A percentile compares a stretch with the other conserved stretches of the same genome.
Conservation (phyloP, 129 eudicot genomes). For the Arctium lappa region DNA sequence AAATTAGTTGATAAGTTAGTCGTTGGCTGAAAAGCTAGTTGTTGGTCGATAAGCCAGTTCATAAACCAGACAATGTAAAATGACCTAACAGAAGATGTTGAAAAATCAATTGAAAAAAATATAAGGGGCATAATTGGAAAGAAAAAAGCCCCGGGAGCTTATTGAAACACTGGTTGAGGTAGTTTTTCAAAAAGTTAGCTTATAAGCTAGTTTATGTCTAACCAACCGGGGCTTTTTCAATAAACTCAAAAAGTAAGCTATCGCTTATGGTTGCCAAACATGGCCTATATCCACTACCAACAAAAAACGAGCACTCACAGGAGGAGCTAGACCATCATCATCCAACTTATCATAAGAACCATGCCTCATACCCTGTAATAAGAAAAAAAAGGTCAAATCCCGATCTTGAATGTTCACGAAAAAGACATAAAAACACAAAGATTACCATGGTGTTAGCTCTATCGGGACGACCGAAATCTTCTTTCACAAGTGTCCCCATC, state of each 20-base stretch:
- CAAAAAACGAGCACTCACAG: constrained; percentile 40
- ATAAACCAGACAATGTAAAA: too few species aligned
- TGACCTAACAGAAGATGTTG: neutral
- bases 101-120: too few species aligned
- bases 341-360: constrained; percentile 93
- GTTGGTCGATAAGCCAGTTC: neutral
- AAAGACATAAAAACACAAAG: neutral
- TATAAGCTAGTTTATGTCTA: neutral
- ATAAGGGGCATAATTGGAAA: neutral
- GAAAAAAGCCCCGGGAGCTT: neutral
- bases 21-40: neutral
- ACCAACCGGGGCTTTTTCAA: neutral
- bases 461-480: constrained; percentile 90
- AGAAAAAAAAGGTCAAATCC: neutral
- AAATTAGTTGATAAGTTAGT: too few species aligned
- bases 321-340: constrained; percentile 94
- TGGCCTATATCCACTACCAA: neutral
- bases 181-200: neutral
- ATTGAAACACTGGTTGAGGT: neutral
- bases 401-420: neutral
- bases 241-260: neutral
- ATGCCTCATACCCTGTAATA: constrained; percentile 78
- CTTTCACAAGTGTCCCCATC: constrained; percentile 94
- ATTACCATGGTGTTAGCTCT: constrained; percentile 75
- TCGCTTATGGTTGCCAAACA: neutral